phyloP scores from a whole-genome alignment of 805 yeast species.

The Cyberlindnera petersonii region DNA sequence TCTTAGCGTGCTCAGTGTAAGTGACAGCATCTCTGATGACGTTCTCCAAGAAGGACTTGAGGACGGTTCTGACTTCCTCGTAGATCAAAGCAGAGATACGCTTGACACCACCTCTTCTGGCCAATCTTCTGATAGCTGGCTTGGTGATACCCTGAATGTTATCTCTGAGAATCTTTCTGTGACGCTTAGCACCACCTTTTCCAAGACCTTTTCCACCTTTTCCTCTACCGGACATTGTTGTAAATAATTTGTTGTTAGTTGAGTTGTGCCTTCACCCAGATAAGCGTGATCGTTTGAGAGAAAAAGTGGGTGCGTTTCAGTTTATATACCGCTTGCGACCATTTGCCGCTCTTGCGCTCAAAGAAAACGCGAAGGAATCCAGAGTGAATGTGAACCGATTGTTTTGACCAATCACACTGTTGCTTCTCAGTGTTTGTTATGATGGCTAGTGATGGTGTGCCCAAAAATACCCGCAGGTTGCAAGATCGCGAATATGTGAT shows the following conservation, averaged over 20 bases:
- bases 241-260: conserved; percentile 20
- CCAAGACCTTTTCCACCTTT: conserved; percentile 99
- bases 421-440: no score
- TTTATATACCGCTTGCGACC: not conserved
- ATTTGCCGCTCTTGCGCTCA: not conserved
- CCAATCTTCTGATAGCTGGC: conserved; percentile 99
- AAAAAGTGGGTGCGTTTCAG: conserved; percentile 3
- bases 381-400: no score
- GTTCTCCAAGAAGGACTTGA: conserved; percentile 92
- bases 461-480: conserved; percentile 1
- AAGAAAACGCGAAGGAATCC: no score
- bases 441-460: not conserved
- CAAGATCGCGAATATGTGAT: no score
- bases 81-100: conserved; percentile 98
- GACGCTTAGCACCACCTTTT: conserved; percentile 99
- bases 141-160: conserved; percentile 99
- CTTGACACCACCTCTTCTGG: conserved; percentile 99
- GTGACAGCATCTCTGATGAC: conserved; percentile 99
- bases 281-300: not conserved
- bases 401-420: no score
- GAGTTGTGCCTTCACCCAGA: conserved; percentile 1
- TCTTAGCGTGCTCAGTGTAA: conserved; percentile 99
- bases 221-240: conserved; percentile 94
- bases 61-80: conserved; percentile 97
- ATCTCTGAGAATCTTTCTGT: conserved; percentile 98